phyloP scores from a whole-genome alignment of 139 green algal species.

The Chlamydomonas urium region DNA sequence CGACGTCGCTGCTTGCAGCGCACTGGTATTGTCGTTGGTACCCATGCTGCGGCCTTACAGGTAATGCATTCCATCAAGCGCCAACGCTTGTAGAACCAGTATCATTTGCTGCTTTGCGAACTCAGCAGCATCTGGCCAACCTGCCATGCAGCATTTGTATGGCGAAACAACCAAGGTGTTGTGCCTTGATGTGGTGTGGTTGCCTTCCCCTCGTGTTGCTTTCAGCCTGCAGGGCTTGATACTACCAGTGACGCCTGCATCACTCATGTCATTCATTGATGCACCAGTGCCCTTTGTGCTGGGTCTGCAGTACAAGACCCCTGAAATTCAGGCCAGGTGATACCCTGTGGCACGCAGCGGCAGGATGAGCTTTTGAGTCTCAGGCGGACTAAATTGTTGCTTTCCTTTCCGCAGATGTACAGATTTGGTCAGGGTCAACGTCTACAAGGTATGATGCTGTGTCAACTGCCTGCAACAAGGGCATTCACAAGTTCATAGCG shows the following conservation, averaged over 20 bases:
- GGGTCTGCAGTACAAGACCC: slow-evolving; percentile 84
- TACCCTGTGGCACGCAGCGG: neutral
- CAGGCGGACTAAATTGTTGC: neutral
- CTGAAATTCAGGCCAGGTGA: slow-evolving; percentile 59
- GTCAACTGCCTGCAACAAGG: neutral
- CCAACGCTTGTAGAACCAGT: too few relatives aligned
- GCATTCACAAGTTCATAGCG: neutral
- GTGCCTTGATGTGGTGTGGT: neutral
- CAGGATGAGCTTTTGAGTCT: neutral
- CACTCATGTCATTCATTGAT: slow-evolving; percentile 62
- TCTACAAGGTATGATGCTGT: slow-evolving; percentile 70
- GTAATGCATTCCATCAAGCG: too few relatives aligned
- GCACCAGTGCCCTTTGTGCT: slow-evolving; percentile 81
- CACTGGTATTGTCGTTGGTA: slow-evolving; percentile 52
- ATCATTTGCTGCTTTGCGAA: too few relatives aligned
- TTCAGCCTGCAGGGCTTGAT: slow-evolving; percentile 60
- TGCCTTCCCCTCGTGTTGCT: neutral
- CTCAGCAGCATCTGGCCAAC: too few relatives aligned
- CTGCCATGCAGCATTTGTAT: too few relatives aligned
- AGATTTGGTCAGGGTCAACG: slow-evolving; percentile 73
- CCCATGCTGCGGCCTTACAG: slow-evolving; percentile 14
- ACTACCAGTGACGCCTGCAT: slow-evolving; percentile 72
- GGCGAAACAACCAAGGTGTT: neutral
- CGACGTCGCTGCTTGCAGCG: slow-evolving; percentile 67
- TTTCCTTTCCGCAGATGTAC: slow-evolving; percentile 15